Base-by-base conservation (phyloP, 305 asterid species). In the Salvia sclarea region DNA sequence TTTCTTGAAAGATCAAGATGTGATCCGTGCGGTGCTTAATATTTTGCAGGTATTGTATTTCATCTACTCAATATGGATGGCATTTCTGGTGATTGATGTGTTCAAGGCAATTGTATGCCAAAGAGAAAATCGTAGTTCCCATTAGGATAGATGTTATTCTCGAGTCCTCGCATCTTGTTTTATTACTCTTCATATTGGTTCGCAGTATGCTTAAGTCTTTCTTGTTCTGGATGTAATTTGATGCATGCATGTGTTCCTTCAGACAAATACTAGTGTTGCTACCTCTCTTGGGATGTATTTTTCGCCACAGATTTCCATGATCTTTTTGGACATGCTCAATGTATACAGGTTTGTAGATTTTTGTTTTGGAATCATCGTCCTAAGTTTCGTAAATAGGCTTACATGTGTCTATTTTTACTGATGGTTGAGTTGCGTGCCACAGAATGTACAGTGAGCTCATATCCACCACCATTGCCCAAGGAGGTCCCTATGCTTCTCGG, bases 401-500 rank as follows among this genome's bases (percentile, higher is more conserved):
- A 18, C 54, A 21, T 64, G 6, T 65, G 14, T 54, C 48, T 47
- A 11, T 61, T 75, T 64, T 41, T 49, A 41, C 61, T 2, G 20
- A 64, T 61, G 21, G 50, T 67, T 24, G 72, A 61, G 52, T 73
- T 68, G 60, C 49, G 40, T 76, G 77, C 54, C 68, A 75, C 92
- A 92, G 98, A 82, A 89, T 92, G 96, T 89, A 89, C 81, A 90
- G 96, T 61, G 98, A 89, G 82, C 92, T 92, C 66, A 89, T 92
- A 77, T 89, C 96, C 25, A 82, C 83, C 22, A 86, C 82, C 72
- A 84, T 89, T 50, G 88, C 92, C 2, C 96, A 89, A 84, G 96
- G 98, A 66, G 95, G 92, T 38, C 96, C 92, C 22, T 86, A 52
- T 68, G 96, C 96, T 64, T 84, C 95, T 54, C 83, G 78, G 69